These are phyloP conservation scores for Sporothrix phasma DNA, from an alignment of 2,329 filamentous ascomycete genomes.

Conservation along the genomic window DNA sequence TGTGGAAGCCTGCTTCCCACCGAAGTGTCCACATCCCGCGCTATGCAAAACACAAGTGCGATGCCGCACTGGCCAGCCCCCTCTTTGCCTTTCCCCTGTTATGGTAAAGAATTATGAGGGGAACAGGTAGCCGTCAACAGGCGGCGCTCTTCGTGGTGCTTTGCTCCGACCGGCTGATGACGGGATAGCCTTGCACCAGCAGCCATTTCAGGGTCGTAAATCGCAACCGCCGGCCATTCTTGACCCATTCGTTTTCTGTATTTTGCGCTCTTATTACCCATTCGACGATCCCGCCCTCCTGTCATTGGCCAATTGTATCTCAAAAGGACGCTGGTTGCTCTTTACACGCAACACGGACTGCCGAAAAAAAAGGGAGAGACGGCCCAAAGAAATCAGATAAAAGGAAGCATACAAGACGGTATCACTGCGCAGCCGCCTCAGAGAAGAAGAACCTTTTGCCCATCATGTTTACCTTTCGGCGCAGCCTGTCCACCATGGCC, in stretches of 20 bases:
- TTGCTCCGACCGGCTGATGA: background rate
- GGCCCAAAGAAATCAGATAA: background rate
- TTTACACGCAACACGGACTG: background rate
- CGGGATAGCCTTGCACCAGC: constrained; percentile 6
- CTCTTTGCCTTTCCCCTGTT: background rate
- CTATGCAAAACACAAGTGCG: background rate
- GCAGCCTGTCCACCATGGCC: constrained; percentile 28
- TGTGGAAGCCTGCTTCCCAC: constrained; percentile 2
- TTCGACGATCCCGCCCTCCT: background rate
- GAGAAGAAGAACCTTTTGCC: background rate
- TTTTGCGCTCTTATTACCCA: background rate
- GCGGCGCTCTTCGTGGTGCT: background rate
- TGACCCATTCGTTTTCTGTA: background rate
- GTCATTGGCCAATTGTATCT: background rate
- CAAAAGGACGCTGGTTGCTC: background rate
- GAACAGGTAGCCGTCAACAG: background rate
- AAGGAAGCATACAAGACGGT: constrained; percentile 2
- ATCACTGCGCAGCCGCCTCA: background rate
- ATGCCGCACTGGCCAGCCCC: constrained; percentile 5
- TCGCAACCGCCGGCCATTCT: background rate
- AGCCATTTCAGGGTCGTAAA: background rate
- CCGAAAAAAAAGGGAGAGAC: background rate
- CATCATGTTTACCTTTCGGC: constrained; percentile 21
- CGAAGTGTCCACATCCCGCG: constrained; percentile 1
- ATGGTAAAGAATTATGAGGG: background rate